Percentiles rank a stretch among this genome's conserved stretches.
phyloP scores from a whole-genome alignment of 805 yeast species.

The Hemisphaericaspora nanyangensis region DNA sequence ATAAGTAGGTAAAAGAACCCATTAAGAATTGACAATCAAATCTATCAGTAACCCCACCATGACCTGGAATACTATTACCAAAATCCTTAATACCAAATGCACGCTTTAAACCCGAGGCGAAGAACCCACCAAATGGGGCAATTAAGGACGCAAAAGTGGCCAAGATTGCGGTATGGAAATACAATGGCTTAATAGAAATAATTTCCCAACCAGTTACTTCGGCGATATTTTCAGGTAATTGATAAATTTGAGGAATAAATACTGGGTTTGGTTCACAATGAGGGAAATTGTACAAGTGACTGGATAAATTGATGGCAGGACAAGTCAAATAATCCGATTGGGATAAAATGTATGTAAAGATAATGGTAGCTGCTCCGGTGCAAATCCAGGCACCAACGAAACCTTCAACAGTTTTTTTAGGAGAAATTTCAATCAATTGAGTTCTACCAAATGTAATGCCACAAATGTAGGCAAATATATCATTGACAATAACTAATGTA shows the following conservation, averaged over 20 bases:
- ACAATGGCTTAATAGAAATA: constrained; percentile 75
- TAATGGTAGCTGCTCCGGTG: constrained; percentile 70
- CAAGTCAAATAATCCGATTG: constrained; percentile 77
- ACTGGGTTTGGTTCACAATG: constrained; percentile 85
- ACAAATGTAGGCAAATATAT: constrained; percentile 93
- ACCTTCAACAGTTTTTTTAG: constrained; percentile 97
- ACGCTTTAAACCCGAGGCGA: constrained; percentile 95
- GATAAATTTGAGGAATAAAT: constrained; percentile 76
- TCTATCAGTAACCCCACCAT: constrained; percentile 97
- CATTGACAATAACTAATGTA: constrained; percentile 87
- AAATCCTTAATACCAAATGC: constrained; percentile 95
- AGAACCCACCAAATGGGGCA: constrained; percentile 98
- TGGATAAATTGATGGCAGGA: constrained; percentile 69
- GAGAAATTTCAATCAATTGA: constrained; percentile 88
- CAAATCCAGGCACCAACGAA: constrained; percentile 97
- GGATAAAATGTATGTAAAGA: constrained; percentile 61
- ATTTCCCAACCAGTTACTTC: constrained; percentile 38
- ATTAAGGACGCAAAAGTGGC: constrained; percentile 95
- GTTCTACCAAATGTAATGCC: constrained; percentile 96
- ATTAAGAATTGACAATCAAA: constrained; percentile 96
- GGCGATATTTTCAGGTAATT: constrained; percentile 66
- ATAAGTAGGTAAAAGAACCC: constrained; percentile 93
- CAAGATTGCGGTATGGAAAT: constrained; percentile 79
- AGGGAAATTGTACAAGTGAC: constrained; percentile 57
- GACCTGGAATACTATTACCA: constrained; percentile 98